A percentile compares a stretch with the other conserved stretches of the same genome.
These are phyloP conservation scores for Carpinus viminea DNA, from an alignment of 306 rosid species.

Conservation along the genomic window DNA sequence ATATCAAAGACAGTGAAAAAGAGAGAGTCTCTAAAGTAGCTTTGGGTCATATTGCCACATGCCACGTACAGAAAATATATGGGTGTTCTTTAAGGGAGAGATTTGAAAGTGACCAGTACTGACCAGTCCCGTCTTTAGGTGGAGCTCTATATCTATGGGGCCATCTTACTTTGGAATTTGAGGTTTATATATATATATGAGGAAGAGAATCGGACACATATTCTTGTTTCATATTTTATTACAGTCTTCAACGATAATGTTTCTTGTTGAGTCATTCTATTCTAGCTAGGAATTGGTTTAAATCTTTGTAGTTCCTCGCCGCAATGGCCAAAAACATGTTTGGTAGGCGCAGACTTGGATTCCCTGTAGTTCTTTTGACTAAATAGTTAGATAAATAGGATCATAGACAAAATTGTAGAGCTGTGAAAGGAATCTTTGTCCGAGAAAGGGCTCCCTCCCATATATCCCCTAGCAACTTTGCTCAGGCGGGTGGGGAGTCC, in stretches of 20 bases:
- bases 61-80: constrained; percentile 10
- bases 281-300: too few relatives aligned
- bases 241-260: neutral
- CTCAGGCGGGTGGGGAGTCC: too few relatives aligned
- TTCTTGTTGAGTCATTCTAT: too few relatives aligned
- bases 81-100: neutral
- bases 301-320: too few relatives aligned
- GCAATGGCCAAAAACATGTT: too few relatives aligned
- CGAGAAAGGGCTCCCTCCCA: too few relatives aligned
- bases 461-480: too few relatives aligned
- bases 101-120: neutral
- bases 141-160: neutral
- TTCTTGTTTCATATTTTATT: neutral
- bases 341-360: too few relatives aligned
- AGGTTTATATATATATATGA: neutral
- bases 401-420: too few relatives aligned
- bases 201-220: neutral
- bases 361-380: too few relatives aligned
- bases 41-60: constrained; percentile 25
- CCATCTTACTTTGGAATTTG: constrained; percentile 9
- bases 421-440: too few relatives aligned
- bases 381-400: too few relatives aligned
- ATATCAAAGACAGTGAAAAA: neutral
- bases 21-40: constrained; percentile 28
- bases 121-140: neutral